Evolutionary conservation across 768 basidiomycete genomes (phyloP), one percentile per base, ranked within the genome.

Genomic region (Termitomyces sp.): DNA sequence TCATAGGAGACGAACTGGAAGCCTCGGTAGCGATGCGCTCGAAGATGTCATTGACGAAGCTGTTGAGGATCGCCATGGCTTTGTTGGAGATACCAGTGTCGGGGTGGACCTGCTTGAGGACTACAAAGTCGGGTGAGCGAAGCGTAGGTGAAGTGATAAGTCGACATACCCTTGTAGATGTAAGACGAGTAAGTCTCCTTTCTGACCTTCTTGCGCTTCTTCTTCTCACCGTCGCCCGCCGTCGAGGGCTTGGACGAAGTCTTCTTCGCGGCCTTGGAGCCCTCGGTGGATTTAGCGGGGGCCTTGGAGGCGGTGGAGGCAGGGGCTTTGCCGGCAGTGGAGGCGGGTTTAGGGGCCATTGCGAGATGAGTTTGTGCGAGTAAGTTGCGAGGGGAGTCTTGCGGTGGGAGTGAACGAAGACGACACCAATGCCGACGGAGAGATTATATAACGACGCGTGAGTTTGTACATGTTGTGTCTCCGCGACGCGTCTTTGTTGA

Each of bases 31-130:
- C 93, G 70, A 95, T 91, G 33, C 94, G 89, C 72, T 95, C 93
- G 62, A 95, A 95, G 72, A 95, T 93, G 65, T 94, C 93, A 69
- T 95, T 94, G 75, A 95, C 93, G 63, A 95, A 94, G 31, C 88
- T 90, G 81, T 94, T 92, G 46, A 93, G 77, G 68, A 95, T 94
- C 62, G 90, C 88, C 91, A 94, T 93, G 3, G 89, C 89, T 76
- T 96, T 96, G 85, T 93, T 96, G 41, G 94, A 96, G 83, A 97
- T 96, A 88, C 95, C 95, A 55, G 95, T 96, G 68, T 96, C 95
- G 55, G 95, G 96, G 78, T 96, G 95, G 63, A 97, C 94, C 78
- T 97, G 96, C 78, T 91, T 97, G 67, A 97, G 83, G 64, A 97
- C 95, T 93, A 58, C 34, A 27, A 12, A 4, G 2, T 2, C 20